Conservation (phyloP, 306 rosid genomes). For the Vigna angularis region DNA sequence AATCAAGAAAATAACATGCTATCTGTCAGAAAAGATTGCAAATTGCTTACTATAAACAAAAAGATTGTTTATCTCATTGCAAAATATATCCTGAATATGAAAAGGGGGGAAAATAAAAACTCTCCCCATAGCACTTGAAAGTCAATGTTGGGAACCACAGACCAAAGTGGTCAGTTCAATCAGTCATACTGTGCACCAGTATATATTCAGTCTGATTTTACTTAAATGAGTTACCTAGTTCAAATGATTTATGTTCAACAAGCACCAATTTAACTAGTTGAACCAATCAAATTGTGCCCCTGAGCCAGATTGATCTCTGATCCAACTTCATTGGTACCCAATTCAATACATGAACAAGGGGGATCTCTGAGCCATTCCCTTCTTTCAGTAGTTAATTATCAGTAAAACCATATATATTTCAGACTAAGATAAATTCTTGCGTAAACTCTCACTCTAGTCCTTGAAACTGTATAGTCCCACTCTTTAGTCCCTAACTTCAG, state of each 20-base stretch:
- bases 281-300: conserved; percentile 15
- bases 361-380: not conserved
- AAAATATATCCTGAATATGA: not conserved
- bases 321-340: conserved; percentile 4
- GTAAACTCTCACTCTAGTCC: not conserved
- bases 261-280: conserved; percentile 3
- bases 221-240: not conserved
- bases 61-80: not conserved
- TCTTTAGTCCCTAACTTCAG: not conserved
- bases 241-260: conserved; percentile 10
- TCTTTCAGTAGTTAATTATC: conserved; percentile 1
- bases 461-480: not conserved
- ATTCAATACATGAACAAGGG: not conserved
- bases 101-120: not conserved
- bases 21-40: conserved; percentile 43
- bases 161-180: not conserved
- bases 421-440: not conserved
- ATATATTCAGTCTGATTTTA: conserved; percentile 13
- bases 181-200: not conserved
- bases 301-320: not conserved
- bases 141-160: conserved; percentile 15
- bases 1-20: conserved; percentile 41
- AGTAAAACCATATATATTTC: not conserved
- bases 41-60: not conserved
- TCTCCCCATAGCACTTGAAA: not conserved